These are phyloP conservation scores for Cymbomonas tetramitiformis DNA, from an alignment of 139 green algal species.

Conservation along the genomic window DNA sequence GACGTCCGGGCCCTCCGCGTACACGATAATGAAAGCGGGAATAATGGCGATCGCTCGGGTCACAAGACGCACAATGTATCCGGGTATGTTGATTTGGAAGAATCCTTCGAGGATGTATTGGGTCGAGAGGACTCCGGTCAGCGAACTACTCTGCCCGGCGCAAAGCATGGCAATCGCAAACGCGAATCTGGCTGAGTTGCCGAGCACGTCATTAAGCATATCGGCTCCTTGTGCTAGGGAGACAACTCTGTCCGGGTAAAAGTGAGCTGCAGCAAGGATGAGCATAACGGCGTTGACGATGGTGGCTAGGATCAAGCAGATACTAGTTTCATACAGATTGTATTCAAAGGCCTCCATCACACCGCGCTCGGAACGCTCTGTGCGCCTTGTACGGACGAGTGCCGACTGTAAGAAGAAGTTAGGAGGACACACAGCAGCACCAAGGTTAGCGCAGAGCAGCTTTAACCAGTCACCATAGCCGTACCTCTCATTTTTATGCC, in stretches of 20 bases:
- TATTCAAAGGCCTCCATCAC: conserved; percentile 4
- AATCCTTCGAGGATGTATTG: conserved; percentile 25
- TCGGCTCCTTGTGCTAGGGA: conserved; percentile 12
- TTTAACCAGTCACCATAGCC: conserved; percentile 7
- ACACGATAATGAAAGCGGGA: conserved; percentile 11
- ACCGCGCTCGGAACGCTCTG: neutral
- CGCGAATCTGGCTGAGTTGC: neutral
- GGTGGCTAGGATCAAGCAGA: conserved; percentile 14
- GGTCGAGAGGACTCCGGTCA: conserved; percentile 16
- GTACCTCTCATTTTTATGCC: conserved; percentile 16
- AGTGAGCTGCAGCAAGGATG: conserved; percentile 2
- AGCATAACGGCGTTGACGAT: conserved; percentile 16
- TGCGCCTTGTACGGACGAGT: conserved; percentile 4
- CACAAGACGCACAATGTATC: conserved; percentile 12
- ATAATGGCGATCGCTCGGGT: conserved; percentile 9
- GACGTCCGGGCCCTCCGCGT: conserved; percentile 4
- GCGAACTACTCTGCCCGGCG: conserved; percentile 8
- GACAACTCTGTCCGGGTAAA: conserved; percentile 14
- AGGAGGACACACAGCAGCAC: conserved; percentile 15
- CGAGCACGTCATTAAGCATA: conserved; percentile 7
- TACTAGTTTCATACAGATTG: conserved; percentile 11
- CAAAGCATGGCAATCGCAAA: conserved; percentile 19
- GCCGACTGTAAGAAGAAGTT: conserved; percentile 19
- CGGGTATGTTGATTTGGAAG: neutral
- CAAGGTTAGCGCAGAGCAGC: conserved; percentile 22